Percentiles rank a stretch among this genome's conserved stretches.
These are phyloP conservation scores for Ceratocystis alfenasii DNA, from an alignment of 2,329 filamentous ascomycete genomes.

Conservation along the genomic window DNA sequence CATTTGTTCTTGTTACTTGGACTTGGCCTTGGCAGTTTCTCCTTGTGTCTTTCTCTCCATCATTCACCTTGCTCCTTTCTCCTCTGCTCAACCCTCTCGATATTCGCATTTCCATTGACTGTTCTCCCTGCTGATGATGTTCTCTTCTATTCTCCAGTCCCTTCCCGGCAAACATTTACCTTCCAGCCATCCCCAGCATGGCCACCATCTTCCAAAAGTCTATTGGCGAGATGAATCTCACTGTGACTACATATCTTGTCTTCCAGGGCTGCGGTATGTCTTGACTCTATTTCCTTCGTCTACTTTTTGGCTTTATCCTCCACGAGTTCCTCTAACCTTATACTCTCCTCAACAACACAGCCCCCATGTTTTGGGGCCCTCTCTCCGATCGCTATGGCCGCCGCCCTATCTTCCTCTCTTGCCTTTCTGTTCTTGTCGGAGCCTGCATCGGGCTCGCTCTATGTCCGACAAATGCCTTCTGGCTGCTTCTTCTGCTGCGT, in stretches of 20 bases:
- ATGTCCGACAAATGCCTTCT: conserved; percentile 28
- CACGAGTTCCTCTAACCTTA: not conserved
- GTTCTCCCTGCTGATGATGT: not conserved
- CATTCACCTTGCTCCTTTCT: not conserved
- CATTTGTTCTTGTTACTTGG: not conserved
- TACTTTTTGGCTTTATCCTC: not conserved
- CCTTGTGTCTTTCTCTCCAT: not conserved
- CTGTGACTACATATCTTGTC: conserved; percentile 29
- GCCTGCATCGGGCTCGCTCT: conserved; percentile 29
- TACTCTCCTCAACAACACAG: not conserved
- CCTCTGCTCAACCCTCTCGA: not conserved
- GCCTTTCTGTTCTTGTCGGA: conserved; percentile 28
- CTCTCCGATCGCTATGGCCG: conserved; percentile 30
- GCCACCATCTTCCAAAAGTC: conserved; percentile 27
- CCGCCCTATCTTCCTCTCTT: conserved; percentile 27
- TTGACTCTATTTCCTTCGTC: conserved; percentile 3
- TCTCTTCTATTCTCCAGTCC: conserved; percentile 24
- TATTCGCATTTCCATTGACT: not conserved
- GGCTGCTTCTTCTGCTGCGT: conserved; percentile 29
- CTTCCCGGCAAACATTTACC: conserved; percentile 30
- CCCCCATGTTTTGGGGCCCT: conserved; percentile 31
- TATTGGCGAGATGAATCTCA: conserved; percentile 28
- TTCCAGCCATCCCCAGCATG: conserved; percentile 28
- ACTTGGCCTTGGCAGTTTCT: not conserved
- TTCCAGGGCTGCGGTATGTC: conserved; percentile 27